Conservation (phyloP, 2,329 filamentous ascomycete genomes). For the Claviceps paspali region DNA sequence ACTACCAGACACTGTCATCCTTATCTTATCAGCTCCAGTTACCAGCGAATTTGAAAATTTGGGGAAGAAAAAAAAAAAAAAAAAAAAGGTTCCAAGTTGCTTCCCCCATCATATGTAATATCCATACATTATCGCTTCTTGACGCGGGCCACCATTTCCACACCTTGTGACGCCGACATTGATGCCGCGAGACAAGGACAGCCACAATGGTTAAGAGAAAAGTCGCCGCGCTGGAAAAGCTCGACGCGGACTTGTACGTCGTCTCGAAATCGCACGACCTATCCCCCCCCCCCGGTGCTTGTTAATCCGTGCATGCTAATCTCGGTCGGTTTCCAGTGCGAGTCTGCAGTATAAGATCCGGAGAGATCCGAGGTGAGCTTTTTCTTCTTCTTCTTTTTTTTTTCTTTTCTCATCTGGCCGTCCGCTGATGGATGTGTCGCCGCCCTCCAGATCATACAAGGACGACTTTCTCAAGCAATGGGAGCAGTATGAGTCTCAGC, state of each 20-base stretch:
- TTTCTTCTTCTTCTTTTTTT: no score
- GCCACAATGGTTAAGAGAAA: slow-evolving; percentile 67
- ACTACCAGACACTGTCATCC: no score
- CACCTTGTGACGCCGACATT: no score
- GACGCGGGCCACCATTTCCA: no score
- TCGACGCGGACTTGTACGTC: slow-evolving; percentile 70
- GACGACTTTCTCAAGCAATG: slow-evolving; percentile 82
- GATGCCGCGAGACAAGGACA: background rate
- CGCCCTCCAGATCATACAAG: slow-evolving; percentile 64
- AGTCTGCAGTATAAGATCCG: slow-evolving; percentile 87
- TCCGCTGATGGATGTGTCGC: no score
- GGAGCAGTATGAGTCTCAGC: slow-evolving; percentile 79
- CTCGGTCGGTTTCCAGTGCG: slow-evolving; percentile 34
- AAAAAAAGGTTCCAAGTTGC: no score
- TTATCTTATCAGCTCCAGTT: slow-evolving; percentile 2
- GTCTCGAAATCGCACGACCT: background rate
- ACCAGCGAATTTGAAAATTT: slow-evolving; percentile 1
- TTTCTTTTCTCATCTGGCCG: no score
- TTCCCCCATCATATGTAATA: no score
- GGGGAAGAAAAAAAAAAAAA: no score
- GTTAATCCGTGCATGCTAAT: no score
- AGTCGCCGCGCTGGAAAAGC: slow-evolving; percentile 83
- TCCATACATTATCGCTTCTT: no score
- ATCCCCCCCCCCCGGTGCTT: no score
- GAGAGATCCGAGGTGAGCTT: slow-evolving; percentile 58